Evolutionary conservation across 1,139 yeast genomes (phyloP).

Genomic region (Geotrichum citri-aurantii): DNA sequence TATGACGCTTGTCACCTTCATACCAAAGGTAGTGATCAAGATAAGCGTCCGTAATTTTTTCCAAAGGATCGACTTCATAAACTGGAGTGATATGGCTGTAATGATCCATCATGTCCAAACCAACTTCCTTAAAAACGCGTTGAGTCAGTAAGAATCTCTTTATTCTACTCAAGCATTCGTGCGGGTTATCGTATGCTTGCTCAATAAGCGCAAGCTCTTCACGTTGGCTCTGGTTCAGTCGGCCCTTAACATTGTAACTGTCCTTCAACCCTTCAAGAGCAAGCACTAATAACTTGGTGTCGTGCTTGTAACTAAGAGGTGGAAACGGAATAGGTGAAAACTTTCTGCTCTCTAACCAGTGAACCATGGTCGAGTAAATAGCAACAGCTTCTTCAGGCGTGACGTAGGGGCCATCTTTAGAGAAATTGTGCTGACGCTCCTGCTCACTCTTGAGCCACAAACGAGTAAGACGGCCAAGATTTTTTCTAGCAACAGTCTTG

Average conservation of each 20-base stretch:
- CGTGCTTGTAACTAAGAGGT: slow-evolving; percentile 86
- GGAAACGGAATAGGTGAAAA: slow-evolving; percentile 93
- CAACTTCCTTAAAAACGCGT: slow-evolving; percentile 85
- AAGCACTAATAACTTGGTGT: slow-evolving; percentile 78
- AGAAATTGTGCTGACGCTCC: slow-evolving; percentile 73
- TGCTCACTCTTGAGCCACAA: slow-evolving; percentile 92
- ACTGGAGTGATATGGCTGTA: slow-evolving; percentile 82
- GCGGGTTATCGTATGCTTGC: slow-evolving; percentile 95
- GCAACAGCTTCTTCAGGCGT: slow-evolving; percentile 85
- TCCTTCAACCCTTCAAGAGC: slow-evolving; percentile 89
- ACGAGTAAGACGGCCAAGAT: slow-evolving; percentile 83
- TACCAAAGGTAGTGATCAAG: slow-evolving; percentile 95
- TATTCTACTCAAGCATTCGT: slow-evolving; percentile 79
- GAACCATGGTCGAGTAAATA: slow-evolving; percentile 78
- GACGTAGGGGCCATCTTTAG: slow-evolving; percentile 82
- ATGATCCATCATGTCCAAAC: slow-evolving; percentile 87
- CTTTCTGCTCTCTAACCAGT: slow-evolving; percentile 84
- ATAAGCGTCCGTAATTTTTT: slow-evolving; percentile 94
- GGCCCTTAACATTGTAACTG: slow-evolving; percentile 71
- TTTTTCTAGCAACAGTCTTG: slow-evolving; percentile 89
- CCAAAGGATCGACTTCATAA: slow-evolving; percentile 82
- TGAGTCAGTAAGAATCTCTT: slow-evolving; percentile 81
- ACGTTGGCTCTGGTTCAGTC: slow-evolving; percentile 80
- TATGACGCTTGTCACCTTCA: slow-evolving; percentile 79
- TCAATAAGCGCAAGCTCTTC: slow-evolving; percentile 92